Base-by-base conservation (phyloP, 2,329 filamentous ascomycete species). In the Hypocrella siamensis region DNA sequence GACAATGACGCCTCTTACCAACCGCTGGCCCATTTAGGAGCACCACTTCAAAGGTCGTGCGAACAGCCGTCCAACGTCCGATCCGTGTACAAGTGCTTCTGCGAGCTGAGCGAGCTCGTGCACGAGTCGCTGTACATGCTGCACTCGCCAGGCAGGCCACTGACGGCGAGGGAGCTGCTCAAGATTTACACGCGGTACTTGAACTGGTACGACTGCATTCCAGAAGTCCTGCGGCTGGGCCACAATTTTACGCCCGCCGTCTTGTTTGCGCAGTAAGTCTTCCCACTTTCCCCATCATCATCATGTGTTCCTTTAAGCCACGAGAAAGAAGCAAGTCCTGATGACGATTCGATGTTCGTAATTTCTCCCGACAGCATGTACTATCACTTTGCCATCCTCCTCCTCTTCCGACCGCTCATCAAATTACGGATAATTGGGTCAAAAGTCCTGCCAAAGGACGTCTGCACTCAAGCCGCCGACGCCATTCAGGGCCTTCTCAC, bases 361-460 rank as follows among this genome's bases (percentile, higher is more conserved):
- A 31, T 30, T 4, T 28, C 18, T 7, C 7, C 9, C 4, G 9
- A 5, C 36, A 76, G 72, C 48, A 76, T 80, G 74, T 73, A 79
- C 39, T 79, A 79, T 45, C 68, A 80, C 44, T 76, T 75, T 38
- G 67, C 72, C 19, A 75, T 77, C n/a, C 51, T 79, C 0, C 65
- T 82, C n/a, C 64, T 85, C 2, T 84, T 84, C 47, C 65, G 79
- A 6, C 79, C 79, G 0, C 61, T 84, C 24, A 75, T 82, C 45
- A 80, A 71, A 39, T 46, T 74, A 6, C 58, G 60, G 8, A 71
- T 80, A 42, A 64, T 77, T 30, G 68, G 71, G 7, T 79, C 74
- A 6, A 65, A 67, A 31, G 58, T 81, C 3, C 60, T 62, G 4
- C 77, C 78, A 6, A 65, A 68, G 25, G 73, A 79, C 38, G 69